A percentile compares a stretch with the other conserved stretches of the same genome.
Conservation (phyloP, 2,329 filamentous ascomycete genomes). For the Xylariaceae sp. region DNA sequence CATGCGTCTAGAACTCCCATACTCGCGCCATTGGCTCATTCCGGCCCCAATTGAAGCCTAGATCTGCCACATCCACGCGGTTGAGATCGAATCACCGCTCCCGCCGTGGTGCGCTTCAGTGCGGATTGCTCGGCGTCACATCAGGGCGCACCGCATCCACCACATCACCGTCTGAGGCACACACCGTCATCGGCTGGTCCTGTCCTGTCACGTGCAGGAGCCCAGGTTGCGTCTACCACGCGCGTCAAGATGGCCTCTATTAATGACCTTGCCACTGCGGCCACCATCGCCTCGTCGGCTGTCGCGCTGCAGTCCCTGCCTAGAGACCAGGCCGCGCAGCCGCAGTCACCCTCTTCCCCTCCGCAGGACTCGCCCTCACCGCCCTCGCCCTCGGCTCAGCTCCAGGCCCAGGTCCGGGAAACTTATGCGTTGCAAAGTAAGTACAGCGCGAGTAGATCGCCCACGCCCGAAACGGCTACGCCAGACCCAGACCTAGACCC, state of each 20-base stretch:
- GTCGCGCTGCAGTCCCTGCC: conserved; percentile 27
- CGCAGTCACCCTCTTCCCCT: conserved; percentile 14
- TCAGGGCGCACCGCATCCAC: too few relatives aligned
- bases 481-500: background rate
- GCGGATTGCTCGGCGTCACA: too few relatives aligned
- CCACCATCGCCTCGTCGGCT: conserved; percentile 40
- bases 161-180: background rate
- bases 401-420: conserved; percentile 19
- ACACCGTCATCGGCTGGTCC: conserved; percentile 1
- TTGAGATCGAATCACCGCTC: background rate
- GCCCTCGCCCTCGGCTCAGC: conserved; percentile 19
- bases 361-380: conserved; percentile 6
- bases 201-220: conserved; percentile 11
- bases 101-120: background rate
- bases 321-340: conserved; percentile 13
- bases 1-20: conserved; percentile 10
- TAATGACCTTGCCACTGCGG: conserved; percentile 45
- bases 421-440: conserved; percentile 12
- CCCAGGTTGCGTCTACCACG: conserved; percentile 2
- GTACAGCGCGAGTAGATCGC: conserved; percentile 9
- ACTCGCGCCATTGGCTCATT: conserved; percentile 2
- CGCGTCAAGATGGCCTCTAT: conserved; percentile 40
- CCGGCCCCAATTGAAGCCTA: conserved; percentile 5
- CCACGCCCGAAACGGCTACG: conserved; percentile 1
- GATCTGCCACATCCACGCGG: conserved; percentile 8